Evolutionary conservation across 257 asterid species (phyloP), one percentile per base, ranked within the genome.

Genomic region (Solanum lycopersicoides): DNA sequence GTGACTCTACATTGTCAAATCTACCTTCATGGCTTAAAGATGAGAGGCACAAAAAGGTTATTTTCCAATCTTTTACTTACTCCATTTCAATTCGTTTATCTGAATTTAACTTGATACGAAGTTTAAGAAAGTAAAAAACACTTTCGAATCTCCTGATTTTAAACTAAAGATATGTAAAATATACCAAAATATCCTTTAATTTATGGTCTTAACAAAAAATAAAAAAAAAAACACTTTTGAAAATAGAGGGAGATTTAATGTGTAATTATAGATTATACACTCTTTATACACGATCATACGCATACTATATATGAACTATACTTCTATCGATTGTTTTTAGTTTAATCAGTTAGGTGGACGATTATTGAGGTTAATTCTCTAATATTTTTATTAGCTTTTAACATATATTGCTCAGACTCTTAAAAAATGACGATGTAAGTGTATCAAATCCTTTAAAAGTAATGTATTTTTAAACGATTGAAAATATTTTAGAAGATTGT

Each of bases 1-100:
- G 83, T 28, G 90, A 88, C 56, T 84, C 91, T 66, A 87, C 93
- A 23, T 83, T 92, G 82, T 92, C 98, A 60, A 66, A 50, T 59
- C 44, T 84, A 42, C 87, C 87, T 65, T 71, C 87, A 63, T 80
- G 84, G 84, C 84, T 80, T 80, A 47, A 80, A 80, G 68, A 79
- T 47, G 84, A 47, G 68, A 80, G 11, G 28, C 50, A 37, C 53
- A 47, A 30, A 30, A 28, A 80, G 84, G 84, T 80, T 28, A 28
- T 28, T 15, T 80, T 80, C 42, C 16, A 30, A 28, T 47, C 5
- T 28, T 28, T 23, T 60, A 60, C 30, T 60, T 6, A 4, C 12
- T 3, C 28, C 6, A 30, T 21, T 60, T 53, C 3, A 23, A 1
- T 10, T 63, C 23, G 7, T 23, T 63, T 63, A 0, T 63, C 32